phyloP scores from a whole-genome alignment of 768 basidiomycete species.

The Boletellus sp. region DNA sequence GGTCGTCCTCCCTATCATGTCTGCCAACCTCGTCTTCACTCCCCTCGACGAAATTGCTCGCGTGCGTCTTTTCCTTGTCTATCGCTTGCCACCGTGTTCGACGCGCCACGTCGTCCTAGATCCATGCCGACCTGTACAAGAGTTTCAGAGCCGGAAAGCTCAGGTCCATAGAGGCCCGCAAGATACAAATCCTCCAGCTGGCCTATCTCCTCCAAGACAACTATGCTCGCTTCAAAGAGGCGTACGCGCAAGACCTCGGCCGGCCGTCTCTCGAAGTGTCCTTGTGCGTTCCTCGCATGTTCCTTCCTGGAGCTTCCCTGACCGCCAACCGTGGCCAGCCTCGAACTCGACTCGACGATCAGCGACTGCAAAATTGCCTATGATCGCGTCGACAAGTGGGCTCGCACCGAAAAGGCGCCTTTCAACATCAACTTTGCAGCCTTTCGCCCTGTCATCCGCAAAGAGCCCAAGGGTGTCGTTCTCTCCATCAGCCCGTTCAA shows the following conservation, averaged over 20 bases:
- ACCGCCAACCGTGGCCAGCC: constrained; percentile 34
- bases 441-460: constrained; percentile 61
- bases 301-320: not conserved
- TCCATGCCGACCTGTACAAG: constrained; percentile 50
- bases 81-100: not conserved
- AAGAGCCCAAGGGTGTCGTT: constrained; percentile 75
- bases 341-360: constrained; percentile 58
- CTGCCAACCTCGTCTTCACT: constrained; percentile 40
- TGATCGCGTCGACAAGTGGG: constrained; percentile 70
- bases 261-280: constrained; percentile 57
- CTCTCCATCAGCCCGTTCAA: constrained; percentile 74
- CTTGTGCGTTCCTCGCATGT: constrained; percentile 39
- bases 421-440: constrained; percentile 55
- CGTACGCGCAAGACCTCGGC: constrained; percentile 60
- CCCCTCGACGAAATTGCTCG: constrained; percentile 51
- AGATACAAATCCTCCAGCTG: constrained; percentile 72
- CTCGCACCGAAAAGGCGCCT: constrained; percentile 54
- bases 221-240: constrained; percentile 50
- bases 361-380: constrained; percentile 54
- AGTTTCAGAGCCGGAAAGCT: constrained; percentile 66
- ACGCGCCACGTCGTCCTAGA: constrained; percentile 35
- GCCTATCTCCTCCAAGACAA: constrained; percentile 77
- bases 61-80: constrained; percentile 32
- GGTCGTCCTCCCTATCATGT: constrained; percentile 10
- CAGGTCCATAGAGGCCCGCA: constrained; percentile 63